phyloP scores from a whole-genome alignment of 2,329 filamentous ascomycete species.

The Colletotrichum sansevieriae region DNA sequence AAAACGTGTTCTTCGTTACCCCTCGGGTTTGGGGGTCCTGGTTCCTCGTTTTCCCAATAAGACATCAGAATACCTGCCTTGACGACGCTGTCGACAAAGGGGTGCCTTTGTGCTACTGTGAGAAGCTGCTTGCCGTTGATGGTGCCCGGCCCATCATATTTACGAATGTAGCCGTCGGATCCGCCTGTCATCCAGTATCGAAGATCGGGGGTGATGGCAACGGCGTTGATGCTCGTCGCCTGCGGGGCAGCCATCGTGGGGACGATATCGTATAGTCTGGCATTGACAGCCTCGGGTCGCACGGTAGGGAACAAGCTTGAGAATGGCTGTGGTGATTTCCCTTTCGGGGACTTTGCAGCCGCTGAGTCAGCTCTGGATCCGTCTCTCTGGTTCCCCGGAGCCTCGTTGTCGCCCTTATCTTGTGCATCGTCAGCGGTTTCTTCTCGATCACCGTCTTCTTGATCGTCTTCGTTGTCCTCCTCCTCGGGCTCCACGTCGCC shows the following conservation, averaged over 20 bases:
- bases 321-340: slow-evolving; percentile 28
- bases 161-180: slow-evolving; percentile 94
- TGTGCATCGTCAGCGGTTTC: slow-evolving; percentile 50
- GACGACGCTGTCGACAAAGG: slow-evolving; percentile 96
- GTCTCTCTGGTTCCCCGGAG: slow-evolving; percentile 55
- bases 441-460: slow-evolving; percentile 54
- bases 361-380: slow-evolving; percentile 47
- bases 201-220: slow-evolving; percentile 93
- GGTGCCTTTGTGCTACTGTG: slow-evolving; percentile 95
- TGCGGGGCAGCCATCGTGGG: slow-evolving; percentile 97
- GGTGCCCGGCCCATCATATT: slow-evolving; percentile 95
- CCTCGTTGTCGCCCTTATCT: slow-evolving; percentile 47
- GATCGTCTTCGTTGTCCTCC: slow-evolving; percentile 51
- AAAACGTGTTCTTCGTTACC: slow-evolving; percentile 72
- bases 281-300: slow-evolving; percentile 83
- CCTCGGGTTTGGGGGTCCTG: slow-evolving; percentile 54
- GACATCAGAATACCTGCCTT: slow-evolving; percentile 95
- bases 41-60: slow-evolving; percentile 99
- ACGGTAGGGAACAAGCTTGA: slow-evolving; percentile 56
- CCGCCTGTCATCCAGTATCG: slow-evolving; percentile 96
- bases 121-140: slow-evolving; percentile 94
- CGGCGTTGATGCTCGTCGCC: slow-evolving; percentile 93
- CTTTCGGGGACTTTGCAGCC: slow-evolving; percentile 36
- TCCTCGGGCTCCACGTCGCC: slow-evolving; percentile 51
- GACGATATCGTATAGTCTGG: slow-evolving; percentile 90